Base-by-base conservation (phyloP, 2,329 filamentous ascomycete genomes). In the Endoconidiophora laricicola region DNA sequence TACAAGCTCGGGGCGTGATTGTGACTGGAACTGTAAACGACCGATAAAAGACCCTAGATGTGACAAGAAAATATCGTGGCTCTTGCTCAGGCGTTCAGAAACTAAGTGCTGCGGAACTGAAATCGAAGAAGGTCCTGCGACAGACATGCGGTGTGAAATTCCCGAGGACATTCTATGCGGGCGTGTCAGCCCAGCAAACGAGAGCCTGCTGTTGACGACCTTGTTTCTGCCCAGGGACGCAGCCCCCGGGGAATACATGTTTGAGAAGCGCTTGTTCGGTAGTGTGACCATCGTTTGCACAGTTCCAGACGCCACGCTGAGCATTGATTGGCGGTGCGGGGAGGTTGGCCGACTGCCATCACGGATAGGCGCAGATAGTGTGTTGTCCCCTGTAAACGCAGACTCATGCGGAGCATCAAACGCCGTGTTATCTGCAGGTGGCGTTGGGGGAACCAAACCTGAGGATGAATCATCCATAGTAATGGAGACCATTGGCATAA, bases 41-140 rank as follows among this genome's bases (percentile, higher is more conserved):
- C 91, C 91, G 61, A 96, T 90, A 62, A 96, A 94, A 3, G 86
- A 93, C 46, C 86, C 90, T 47, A 98, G 76, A 60, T 88, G 83
- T 5, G 88, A 91, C 48, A 98, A 69, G 60, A 96, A 94, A 6
- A 77, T 78, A 65, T 96, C 88, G 66, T 95, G 87, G 46, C 80
- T 83, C 46, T 75, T 71, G 58, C 79, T 83, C 45, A 96, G 74
- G 57, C 81, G 81, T 62, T 88, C 83, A 2, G 88, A 94, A 33
- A 91, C 85, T 53, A 95, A 71, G 58, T 84, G 83, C 54, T 79
- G 76, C 55, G 79, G 76, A 55, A 74, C 73, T 33, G 73, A 73
- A 37, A 53, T 39, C 36, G 73, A 67, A 39, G 80, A 77, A 26
- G 78, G 78, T 29, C 78, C 78, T n/a, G 74, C 78, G 58, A 86